A percentile compares a stretch with the other conserved stretches of the same genome.
phyloP scores from a whole-genome alignment of 164 flowering plant genomes.

The Vitis cinerea region DNA sequence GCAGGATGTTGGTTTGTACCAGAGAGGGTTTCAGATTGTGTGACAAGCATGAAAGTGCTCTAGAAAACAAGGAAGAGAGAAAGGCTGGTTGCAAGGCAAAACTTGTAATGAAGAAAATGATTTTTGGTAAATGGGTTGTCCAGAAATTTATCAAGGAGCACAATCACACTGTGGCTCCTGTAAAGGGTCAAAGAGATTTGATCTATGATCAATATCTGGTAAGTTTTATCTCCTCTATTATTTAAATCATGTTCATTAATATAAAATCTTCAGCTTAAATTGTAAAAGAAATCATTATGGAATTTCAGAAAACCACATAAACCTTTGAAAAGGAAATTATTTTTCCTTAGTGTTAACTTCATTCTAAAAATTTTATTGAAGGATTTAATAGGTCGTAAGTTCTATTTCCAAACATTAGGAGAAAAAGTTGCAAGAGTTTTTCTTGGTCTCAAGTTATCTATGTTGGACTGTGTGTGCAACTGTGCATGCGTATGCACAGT shows the following conservation, averaged over 20 bases:
- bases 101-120: constrained; percentile 51
- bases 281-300: too few species aligned
- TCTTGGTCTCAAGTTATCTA: too few species aligned
- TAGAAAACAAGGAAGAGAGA: constrained; percentile 51
- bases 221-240: constrained; percentile 20
- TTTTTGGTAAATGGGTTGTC: constrained; percentile 62
- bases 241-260: not conserved
- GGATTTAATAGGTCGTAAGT: too few species aligned
- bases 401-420: too few species aligned
- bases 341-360: too few species aligned
- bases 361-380: too few species aligned
- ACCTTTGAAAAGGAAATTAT: too few species aligned
- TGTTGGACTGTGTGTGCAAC: too few species aligned
- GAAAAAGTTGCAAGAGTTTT: too few species aligned
- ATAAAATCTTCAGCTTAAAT: not conserved
- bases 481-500: too few species aligned
- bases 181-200: constrained; percentile 53
- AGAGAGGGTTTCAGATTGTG: constrained; percentile 66
- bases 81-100: constrained; percentile 67
- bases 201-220: constrained; percentile 57
- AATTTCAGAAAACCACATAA: too few species aligned
- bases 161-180: constrained; percentile 50
- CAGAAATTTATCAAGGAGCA: constrained; percentile 59
- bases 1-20: constrained; percentile 73
- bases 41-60: constrained; percentile 47